These are phyloP conservation scores for Coemansia sp. DNA, from an alignment of 192 early-diverging fungal genomes.

Conservation along the genomic window DNA sequence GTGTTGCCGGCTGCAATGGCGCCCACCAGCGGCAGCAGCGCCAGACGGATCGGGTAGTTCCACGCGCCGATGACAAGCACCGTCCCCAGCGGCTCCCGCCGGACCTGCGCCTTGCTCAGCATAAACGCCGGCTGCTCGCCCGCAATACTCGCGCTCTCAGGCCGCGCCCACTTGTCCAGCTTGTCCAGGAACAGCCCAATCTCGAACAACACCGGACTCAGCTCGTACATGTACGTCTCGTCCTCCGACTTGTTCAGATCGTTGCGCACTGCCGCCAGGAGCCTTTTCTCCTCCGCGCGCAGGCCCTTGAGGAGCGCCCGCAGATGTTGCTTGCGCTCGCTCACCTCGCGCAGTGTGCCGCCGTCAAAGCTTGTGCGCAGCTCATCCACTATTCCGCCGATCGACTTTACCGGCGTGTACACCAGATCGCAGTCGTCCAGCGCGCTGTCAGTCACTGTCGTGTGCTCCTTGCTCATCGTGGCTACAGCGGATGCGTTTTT, in stretches of 20 bases:
- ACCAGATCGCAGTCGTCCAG: constrained; percentile 26
- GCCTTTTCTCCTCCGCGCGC: constrained; percentile 58
- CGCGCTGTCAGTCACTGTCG: constrained; percentile 20
- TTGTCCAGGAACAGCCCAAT: constrained; percentile 59
- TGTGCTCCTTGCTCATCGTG: constrained; percentile 37
- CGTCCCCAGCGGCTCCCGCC: constrained; percentile 77
- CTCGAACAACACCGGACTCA: constrained; percentile 56
- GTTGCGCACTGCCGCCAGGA: constrained; percentile 57
- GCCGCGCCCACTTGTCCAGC: constrained; percentile 60
- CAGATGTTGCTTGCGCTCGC: constrained; percentile 60
- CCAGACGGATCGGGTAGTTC: constrained; percentile 69
- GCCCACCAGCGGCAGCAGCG: constrained; percentile 70
- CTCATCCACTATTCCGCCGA: constrained; percentile 41
- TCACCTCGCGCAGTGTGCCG: constrained; percentile 30
- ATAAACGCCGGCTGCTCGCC: constrained; percentile 42
- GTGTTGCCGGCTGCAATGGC: constrained; percentile 92
- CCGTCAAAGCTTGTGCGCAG: constrained; percentile 48
- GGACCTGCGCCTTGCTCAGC: constrained; percentile 56
- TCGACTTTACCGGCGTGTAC: constrained; percentile 51
- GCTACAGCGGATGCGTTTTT: neutral
- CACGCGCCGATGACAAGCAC: constrained; percentile 71
- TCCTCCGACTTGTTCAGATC: constrained; percentile 61
- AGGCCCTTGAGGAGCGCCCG: constrained; percentile 61
- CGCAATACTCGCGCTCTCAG: constrained; percentile 37
- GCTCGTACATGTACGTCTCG: constrained; percentile 62